Base-by-base conservation (phyloP, 768 basidiomycete species). In the Pulveroboletus ravenelii region DNA sequence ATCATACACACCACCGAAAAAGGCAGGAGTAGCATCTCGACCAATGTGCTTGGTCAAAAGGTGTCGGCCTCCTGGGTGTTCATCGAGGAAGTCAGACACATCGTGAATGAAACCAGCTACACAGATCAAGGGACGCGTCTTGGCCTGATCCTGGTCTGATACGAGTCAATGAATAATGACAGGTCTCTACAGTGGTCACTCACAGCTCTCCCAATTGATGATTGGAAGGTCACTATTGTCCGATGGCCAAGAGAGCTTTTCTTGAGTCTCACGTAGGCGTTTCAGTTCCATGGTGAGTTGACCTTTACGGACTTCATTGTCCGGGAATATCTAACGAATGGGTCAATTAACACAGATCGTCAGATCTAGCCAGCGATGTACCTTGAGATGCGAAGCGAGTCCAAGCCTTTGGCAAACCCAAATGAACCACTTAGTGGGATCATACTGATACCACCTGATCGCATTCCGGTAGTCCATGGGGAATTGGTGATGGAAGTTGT, bases 381-480 rank as follows among this genome's bases (percentile, higher is more conserved):
- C 73, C 74, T 84, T 84, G 23, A 85, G 69, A 60, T 86, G 82
- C 44, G 67, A 72, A 13, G 77, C 78, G 23, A 78, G 72, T 17
- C 82, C 82, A 49, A 84, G 25, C 56, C 65, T 48, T 45, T 73
- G 64, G 64, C 73, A 75, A 42, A 73, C 70, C 66, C 69, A 71
- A 62, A 86, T 85, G 68, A 86, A 83, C 93, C 93, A 94, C 71
- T 95, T 93, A 4, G 93, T 93, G 4, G 91, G 91, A 64, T 93
- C 90, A 62, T 92, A 93, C 66, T 93, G 91, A 65, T 82, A 82
- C 83, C 84, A 86, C 69, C 78, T 91, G 77, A 95, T 92, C 50
- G 93, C 93, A 63, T 95, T 95, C 23, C 93, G 81, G 74, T 93
- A 97, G 69, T 97, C 93, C 89, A 92, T 92, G 7, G 93, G 93